These are phyloP conservation scores for Conticribra weissflogii DNA, from an alignment of 108 stramenopile species.

Conservation along the genomic window DNA sequence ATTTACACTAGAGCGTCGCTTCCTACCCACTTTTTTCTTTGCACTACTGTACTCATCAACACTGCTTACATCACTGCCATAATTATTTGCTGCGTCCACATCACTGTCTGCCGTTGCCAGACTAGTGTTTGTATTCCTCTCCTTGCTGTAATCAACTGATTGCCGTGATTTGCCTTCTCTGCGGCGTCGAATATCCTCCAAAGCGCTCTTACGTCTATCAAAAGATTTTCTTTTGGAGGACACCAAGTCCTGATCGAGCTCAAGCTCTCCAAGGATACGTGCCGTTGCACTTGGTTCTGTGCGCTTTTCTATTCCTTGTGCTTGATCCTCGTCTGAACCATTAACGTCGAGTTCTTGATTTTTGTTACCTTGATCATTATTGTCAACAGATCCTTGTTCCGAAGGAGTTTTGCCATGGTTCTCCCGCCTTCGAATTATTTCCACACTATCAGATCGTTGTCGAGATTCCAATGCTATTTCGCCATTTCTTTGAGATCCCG, in stretches of 20 bases:
- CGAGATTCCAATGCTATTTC: background rate
- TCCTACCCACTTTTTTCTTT: background rate
- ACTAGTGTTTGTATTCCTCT: background rate
- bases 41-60: background rate
- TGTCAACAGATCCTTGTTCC: too few species aligned
- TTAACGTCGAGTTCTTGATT: conserved; percentile 6
- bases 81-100: background rate
- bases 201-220: conserved; percentile 26
- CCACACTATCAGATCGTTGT: background rate
- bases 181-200: conserved; percentile 45
- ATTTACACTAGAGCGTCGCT: background rate
- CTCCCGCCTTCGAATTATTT: background rate
- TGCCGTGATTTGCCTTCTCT: conserved; percentile 13
- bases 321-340: conserved; percentile 3
- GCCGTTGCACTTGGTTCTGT: conserved; percentile 12
- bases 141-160: conserved; percentile 12
- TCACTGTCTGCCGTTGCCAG: conserved; percentile 11
- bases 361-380: background rate
- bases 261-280: conserved; percentile 39
- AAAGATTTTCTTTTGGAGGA: conserved; percentile 11
- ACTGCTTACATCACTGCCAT: conserved; percentile 2
- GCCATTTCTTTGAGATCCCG: background rate
- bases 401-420: too few species aligned
- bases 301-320: background rate
- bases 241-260: conserved; percentile 37